Percentiles rank a stretch among this genome's conserved stretches.
phyloP scores from a whole-genome alignment of 306 rosid genomes.

The Datisca glomerata region DNA sequence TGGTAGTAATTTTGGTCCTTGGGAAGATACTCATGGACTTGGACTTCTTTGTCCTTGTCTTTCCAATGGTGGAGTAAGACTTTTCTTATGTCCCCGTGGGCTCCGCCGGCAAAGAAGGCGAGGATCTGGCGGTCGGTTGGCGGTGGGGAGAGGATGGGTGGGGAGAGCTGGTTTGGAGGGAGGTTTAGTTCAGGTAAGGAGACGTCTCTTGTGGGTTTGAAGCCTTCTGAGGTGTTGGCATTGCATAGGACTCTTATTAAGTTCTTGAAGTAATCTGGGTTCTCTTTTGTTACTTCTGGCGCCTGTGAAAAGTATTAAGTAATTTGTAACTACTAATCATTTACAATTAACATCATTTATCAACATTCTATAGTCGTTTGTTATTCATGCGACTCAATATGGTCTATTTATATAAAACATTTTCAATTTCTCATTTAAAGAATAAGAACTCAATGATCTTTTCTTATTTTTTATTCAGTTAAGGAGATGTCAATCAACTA shows the following conservation, averaged over 20 bases:
- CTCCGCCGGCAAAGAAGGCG: slow-evolving; percentile 68
- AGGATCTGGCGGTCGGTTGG: slow-evolving; percentile 29
- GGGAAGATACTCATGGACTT: slow-evolving; percentile 46
- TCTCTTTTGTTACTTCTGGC: slow-evolving; percentile 38
- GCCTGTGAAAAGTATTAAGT: slow-evolving; percentile 24
- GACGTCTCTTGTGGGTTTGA: slow-evolving; percentile 34
- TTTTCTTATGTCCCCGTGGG: slow-evolving; percentile 43
- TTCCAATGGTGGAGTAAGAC: slow-evolving; percentile 39
- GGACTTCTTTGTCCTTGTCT: slow-evolving; percentile 38
- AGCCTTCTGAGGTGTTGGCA: slow-evolving; percentile 61
- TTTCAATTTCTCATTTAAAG: too few relatives aligned
- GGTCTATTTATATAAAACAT: too few relatives aligned
- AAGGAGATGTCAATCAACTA: too few relatives aligned
- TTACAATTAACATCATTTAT: too few relatives aligned
- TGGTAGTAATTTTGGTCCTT: slow-evolving; percentile 16
- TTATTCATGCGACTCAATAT: too few relatives aligned
- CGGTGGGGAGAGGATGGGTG: slow-evolving; percentile 3
- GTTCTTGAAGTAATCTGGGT: slow-evolving; percentile 26
- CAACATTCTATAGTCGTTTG: too few relatives aligned
- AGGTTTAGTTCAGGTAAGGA: slow-evolving; percentile 57
- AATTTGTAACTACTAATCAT: too few relatives aligned
- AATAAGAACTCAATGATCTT: too few relatives aligned
- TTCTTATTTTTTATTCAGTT: too few relatives aligned
- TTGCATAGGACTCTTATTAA: slow-evolving; percentile 55
- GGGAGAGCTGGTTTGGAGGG: slow-evolving; percentile 12